Evolutionary conservation across 169 alveolate species (phyloP), one percentile per base, ranked within the genome.

Genomic region (Eimeria brunetti): DNA sequence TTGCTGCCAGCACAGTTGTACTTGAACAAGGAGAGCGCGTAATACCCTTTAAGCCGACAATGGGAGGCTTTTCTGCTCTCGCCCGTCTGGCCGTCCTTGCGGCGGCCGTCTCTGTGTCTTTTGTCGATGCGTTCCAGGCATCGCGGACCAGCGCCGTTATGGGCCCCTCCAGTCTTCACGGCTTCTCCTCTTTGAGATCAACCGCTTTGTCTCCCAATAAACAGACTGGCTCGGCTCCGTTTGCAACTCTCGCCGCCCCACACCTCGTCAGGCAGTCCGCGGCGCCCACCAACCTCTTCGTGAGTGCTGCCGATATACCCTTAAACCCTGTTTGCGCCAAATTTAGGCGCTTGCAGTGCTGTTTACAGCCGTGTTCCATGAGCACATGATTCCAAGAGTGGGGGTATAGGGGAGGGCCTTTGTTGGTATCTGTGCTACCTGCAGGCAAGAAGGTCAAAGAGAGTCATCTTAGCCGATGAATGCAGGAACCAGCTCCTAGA

Each of bases 401-500:
- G 41, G 81, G 81, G 7, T 38, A n/a, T 5, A 7, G 49, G 1
- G 49, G n/a, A 46, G 12, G 81, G 81, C 81, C 24, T 69, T 12
- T n/a, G 81, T 30, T 5, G 81, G 44, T 14, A n/a, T n/a, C n/a
- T 69, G 38, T 69, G 41, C 30, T 30, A 22, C 51, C 49, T 46
- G 22, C 89, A 89, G 95, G 96, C 93, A 7, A 44, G 92, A 83
- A 95, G 80, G 27, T 64, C 92, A 24, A 97, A 97, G 97, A 97
- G 96, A 75, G 97, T 97, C 75, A 96, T 97, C 30, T 89, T 97
- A 73, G 96, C 97, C n/a, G 98, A 97, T 56, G 98, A 97, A 36
- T 98, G 98, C 89, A 88, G 99, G 16, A 97, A 98, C 88, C 97
- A 97, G 69, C 96, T 98, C 73, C 96, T 98, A 58, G 95, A 95